Percentiles rank a stretch among this genome's conserved stretches.
Evolutionary conservation across 306 rosid species (phyloP).

Genomic region (Castanea crenata): DNA sequence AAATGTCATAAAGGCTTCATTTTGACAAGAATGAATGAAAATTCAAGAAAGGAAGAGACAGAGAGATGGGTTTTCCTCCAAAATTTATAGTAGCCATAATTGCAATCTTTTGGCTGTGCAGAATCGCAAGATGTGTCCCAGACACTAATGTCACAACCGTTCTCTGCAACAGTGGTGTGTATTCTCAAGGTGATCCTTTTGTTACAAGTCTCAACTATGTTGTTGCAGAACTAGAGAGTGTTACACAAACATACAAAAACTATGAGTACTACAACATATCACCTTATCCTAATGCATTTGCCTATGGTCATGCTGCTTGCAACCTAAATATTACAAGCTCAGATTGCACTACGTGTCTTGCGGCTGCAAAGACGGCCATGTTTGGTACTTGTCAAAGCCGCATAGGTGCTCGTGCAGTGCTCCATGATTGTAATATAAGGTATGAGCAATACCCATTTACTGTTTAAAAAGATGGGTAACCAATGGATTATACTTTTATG

Average conservation of each 20-base stretch:
- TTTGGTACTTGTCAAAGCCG: constrained; percentile 36
- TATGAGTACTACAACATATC: constrained; percentile 53
- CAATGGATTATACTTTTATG: background rate
- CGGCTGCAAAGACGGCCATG: constrained; percentile 47
- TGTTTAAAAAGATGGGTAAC: constrained; percentile 18
- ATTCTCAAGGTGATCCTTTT: constrained; percentile 60
- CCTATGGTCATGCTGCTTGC: constrained; percentile 71
- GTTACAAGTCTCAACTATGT: constrained; percentile 44
- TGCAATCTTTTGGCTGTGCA: constrained; percentile 18
- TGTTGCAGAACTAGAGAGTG: constrained; percentile 38
- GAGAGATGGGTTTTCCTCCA: constrained; percentile 28
- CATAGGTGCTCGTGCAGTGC: constrained; percentile 64
- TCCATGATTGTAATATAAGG: constrained; percentile 59
- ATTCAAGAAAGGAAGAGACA: background rate
- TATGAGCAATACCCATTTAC: constrained; percentile 80
- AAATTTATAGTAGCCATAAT: constrained; percentile 19
- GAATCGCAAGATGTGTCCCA: constrained; percentile 31
- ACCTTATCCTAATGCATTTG: constrained; percentile 73
- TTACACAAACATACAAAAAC: constrained; percentile 24
- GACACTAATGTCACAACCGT: constrained; percentile 37
- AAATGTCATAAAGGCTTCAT: background rate
- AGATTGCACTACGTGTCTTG: constrained; percentile 62
- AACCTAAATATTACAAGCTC: constrained; percentile 48
- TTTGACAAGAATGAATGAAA: background rate
- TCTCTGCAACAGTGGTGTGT: constrained; percentile 52